Conservation (phyloP, 306 rosid genomes). For the Spatholobus suberectus region DNA sequence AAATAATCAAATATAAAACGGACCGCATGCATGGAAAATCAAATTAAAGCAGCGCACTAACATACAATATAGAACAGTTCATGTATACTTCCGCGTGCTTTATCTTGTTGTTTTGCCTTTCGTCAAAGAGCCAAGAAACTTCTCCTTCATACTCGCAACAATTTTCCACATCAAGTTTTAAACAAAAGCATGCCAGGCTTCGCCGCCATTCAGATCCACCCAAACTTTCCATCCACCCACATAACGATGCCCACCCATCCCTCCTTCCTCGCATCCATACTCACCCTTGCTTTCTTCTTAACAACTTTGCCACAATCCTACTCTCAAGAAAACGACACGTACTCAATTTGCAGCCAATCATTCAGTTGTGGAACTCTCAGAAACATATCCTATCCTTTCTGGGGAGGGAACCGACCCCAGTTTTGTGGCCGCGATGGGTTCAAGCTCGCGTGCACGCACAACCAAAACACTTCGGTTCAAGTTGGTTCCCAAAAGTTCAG, state of each 20-base stretch:
- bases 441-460: slow-evolving; percentile 39
- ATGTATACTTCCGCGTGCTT: background rate
- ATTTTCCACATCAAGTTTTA: background rate
- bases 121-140: background rate
- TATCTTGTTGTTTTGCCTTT: background rate
- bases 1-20: background rate
- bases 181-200: background rate
- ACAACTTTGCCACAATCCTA: slow-evolving; percentile 37
- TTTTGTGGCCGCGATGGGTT: slow-evolving; percentile 40
- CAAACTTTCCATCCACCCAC: background rate
- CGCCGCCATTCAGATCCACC: background rate
- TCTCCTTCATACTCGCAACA: background rate
- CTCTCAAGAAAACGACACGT: slow-evolving; percentile 35
- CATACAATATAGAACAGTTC: background rate
- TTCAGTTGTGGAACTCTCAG: slow-evolving; percentile 44
- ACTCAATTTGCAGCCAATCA: slow-evolving; percentile 41
- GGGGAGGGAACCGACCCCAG: slow-evolving; percentile 40
- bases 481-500: slow-evolving; percentile 37
- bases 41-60: background rate
- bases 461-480: slow-evolving; percentile 36
- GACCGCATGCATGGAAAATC: background rate
- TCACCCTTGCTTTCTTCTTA: slow-evolving; percentile 23
- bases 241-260: slow-evolving; percentile 18
- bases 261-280: slow-evolving; percentile 10
- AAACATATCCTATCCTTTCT: slow-evolving; percentile 45